A percentile compares a stretch with the other conserved stretches of the same genome.
phyloP scores from a whole-genome alignment of 306 rosid genomes.

The Lablab purpureus region DNA sequence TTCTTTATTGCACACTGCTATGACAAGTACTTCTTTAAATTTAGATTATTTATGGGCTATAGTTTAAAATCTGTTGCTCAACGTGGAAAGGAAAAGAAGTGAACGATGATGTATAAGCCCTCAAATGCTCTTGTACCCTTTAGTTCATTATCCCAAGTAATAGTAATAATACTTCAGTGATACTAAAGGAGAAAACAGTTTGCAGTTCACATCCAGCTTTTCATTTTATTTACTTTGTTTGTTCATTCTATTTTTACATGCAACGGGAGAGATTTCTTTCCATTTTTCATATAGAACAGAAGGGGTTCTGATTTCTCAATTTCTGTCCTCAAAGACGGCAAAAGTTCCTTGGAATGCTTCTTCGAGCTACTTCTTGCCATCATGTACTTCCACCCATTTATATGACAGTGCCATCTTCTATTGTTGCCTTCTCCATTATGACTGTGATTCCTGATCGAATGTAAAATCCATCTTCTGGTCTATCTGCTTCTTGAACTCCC shows the following conservation, averaged over 20 bases:
- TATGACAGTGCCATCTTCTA: slow-evolving; percentile 76
- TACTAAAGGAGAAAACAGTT: background rate
- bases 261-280: slow-evolving; percentile 41
- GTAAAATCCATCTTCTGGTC: slow-evolving; percentile 81
- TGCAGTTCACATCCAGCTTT: slow-evolving; percentile 23
- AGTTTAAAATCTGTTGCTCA: background rate
- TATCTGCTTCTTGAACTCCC: slow-evolving; percentile 88
- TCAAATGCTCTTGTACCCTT: background rate
- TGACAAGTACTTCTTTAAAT: background rate
- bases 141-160: background rate
- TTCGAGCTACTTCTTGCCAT: slow-evolving; percentile 29
- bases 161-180: background rate
- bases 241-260: slow-evolving; percentile 42
- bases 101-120: background rate
- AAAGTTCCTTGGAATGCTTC: slow-evolving; percentile 21
- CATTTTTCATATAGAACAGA: slow-evolving; percentile 39
- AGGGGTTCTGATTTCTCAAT: slow-evolving; percentile 41
- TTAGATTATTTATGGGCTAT: background rate
- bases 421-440: slow-evolving; percentile 75
- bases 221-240: slow-evolving; percentile 52
- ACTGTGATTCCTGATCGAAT: slow-evolving; percentile 83
- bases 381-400: slow-evolving; percentile 38
- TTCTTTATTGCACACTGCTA: background rate
- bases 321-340: slow-evolving; percentile 23
- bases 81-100: background rate